Conservation (phyloP, 176 grass and related monocot genomes). For the Pontederia crassipes region DNA sequence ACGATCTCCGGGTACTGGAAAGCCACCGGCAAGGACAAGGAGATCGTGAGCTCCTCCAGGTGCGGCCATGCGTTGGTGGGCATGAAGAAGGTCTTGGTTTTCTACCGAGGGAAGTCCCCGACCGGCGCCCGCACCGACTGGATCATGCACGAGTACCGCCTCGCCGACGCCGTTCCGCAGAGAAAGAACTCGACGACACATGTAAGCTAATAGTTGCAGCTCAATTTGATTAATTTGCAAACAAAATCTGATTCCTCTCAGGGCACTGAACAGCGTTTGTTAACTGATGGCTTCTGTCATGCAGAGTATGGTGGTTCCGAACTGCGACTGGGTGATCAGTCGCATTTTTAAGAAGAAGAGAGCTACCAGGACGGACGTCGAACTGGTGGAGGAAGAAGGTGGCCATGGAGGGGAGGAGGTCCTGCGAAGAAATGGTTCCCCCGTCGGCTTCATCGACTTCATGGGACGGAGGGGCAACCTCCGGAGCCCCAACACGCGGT, state of each 20-base stretch:
- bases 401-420: background rate
- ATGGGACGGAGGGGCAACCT: background rate
- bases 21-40: constrained; percentile 24
- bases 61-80: constrained; percentile 25
- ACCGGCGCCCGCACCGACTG: constrained; percentile 15
- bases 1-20: constrained; percentile 28
- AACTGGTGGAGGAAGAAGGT: constrained; percentile 5
- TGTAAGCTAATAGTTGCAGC: background rate
- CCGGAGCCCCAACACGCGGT: background rate
- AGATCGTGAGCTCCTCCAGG: constrained; percentile 3
- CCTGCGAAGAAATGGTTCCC: background rate
- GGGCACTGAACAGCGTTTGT: background rate
- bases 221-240: background rate
- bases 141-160: constrained; percentile 36
- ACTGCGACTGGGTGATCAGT: constrained; percentile 23
- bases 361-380: constrained; percentile 14
- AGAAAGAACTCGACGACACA: constrained; percentile 6
- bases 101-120: constrained; percentile 23
- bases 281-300: background rate
- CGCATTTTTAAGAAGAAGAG: constrained; percentile 39
- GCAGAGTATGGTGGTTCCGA: constrained; percentile 14
- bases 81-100: constrained; percentile 28
- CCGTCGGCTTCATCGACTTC: background rate
- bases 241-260: background rate
- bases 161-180: background rate